Percentiles rank a stretch among this genome's conserved stretches.
Evolutionary conservation across 108 stramenopile genomes (phyloP).

Genomic region (Skeletonema marinoi): DNA sequence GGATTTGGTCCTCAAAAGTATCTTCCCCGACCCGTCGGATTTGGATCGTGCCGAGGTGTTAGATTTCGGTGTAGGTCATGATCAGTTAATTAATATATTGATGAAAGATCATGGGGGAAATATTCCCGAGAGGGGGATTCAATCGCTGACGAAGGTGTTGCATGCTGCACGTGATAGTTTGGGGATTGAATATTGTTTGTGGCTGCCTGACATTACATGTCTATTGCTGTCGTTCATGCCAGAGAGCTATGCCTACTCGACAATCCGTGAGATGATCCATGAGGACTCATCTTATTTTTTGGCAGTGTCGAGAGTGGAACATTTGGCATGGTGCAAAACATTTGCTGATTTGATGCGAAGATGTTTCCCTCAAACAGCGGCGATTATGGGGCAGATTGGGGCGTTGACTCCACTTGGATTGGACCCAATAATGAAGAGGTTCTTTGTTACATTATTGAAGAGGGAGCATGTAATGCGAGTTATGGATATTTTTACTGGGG

Average conservation of each 20-base stretch:
- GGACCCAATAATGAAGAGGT: slow-evolving; percentile 42
- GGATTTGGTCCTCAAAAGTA: slow-evolving; percentile 34
- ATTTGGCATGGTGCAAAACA: slow-evolving; percentile 66
- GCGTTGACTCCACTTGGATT: slow-evolving; percentile 43
- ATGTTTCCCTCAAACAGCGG: slow-evolving; percentile 46
- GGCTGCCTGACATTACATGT: slow-evolving; percentile 42
- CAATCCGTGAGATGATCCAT: slow-evolving; percentile 47
- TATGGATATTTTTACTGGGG: slow-evolving; percentile 46
- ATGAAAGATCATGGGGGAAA: slow-evolving; percentile 26
- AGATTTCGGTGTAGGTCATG: slow-evolving; percentile 44
- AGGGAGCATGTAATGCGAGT: slow-evolving; percentile 46
- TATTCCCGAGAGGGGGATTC: slow-evolving; percentile 32
- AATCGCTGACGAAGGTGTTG: slow-evolving; percentile 28
- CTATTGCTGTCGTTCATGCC: slow-evolving; percentile 46
- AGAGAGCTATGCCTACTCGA: slow-evolving; percentile 46
- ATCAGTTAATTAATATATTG: slow-evolving; percentile 43
- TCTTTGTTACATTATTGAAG: slow-evolving; percentile 39
- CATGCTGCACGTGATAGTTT: slow-evolving; percentile 38
- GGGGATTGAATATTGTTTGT: slow-evolving; percentile 46
- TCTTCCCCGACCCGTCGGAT: slow-evolving; percentile 39
- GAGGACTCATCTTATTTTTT: slow-evolving; percentile 62
- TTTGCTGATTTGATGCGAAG: slow-evolving; percentile 73
- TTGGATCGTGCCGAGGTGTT: slow-evolving; percentile 40
- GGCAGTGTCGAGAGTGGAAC: slow-evolving; percentile 58
- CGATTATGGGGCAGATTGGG: slow-evolving; percentile 47